Evolutionary conservation across 805 yeast species (phyloP), one percentile per base, ranked within the genome.

Genomic region (Cyberlindnera saturnus): DNA sequence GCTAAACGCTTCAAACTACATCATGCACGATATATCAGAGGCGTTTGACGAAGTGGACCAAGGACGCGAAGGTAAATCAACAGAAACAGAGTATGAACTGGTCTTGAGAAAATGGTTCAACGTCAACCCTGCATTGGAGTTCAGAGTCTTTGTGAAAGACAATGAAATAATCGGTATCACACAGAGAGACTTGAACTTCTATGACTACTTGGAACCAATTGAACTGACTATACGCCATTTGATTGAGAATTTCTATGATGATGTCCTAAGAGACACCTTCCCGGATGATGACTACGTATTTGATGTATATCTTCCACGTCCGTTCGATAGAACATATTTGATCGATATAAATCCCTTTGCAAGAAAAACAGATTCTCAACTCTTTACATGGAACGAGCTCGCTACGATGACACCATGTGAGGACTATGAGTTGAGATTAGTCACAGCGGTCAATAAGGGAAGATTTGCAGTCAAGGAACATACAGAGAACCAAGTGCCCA

Each of bases 401-500:
- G 61, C 66, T 2, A 61, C 65, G 6, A 53, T 39, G 32, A 39
- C 32, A n/a, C 36, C 35, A 15, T 32, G 19, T 13, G 36, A 32
- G 7, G 41, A 39, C 23, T 74, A 70, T 44, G 81, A 74, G 38
- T 59, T 91, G 17, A 66, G 98, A 28, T 61, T 91, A 13, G 81
- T 91, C 5, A 73, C 79, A 2, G 75, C 79, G 51, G 77, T 77
- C 17, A 86, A 88, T 48, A 66, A 85, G 6, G 86, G 88, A 0
- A 69, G 91, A 28, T 89, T 89, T 67, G 82, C 87, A 0, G 65
- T 79, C 0, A 86, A 84, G 50, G 95, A 87, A 39, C 91, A 87
- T 57, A 78, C 95, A 2, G 96, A 91, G 54, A 87, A 82, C 60
- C 90, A 86, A 56, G 96, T 93, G 3, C 99, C 99, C 0, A 71